Base-by-base conservation (phyloP, 805 yeast genomes). In the Ogataea paraovalis region DNA sequence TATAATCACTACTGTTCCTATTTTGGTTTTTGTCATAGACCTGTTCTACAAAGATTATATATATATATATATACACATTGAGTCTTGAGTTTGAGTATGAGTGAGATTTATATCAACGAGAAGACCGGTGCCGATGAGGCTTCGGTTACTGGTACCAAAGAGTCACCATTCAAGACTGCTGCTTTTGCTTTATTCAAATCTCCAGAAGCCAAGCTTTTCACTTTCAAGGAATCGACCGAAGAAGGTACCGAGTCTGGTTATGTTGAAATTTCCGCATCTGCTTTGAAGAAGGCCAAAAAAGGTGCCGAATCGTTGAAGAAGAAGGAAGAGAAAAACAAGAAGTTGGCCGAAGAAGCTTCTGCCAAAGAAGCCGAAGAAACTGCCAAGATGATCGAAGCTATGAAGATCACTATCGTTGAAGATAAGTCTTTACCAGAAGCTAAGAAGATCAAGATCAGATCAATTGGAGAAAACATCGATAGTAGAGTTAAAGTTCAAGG, bases 231-330 rank as follows among this genome's bases (percentile, higher is more conserved):
- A 56, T 44, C 46, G 12, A 71, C 71, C 36, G 88, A 79, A 52
- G 85, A 78, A 43, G 59, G 58, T n/a, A 52, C 42, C n/a, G 73
- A 71, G 54, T 30, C 76, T 37, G 82, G 69, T 27, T 92, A 78
- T 64, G 78, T 72, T 56, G 92, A 85, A 60, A 91, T 95, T 63
- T 75, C 90, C 16, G 89, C 96, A 4, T 83, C 95, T 45, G 97
- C 96, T 6, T 72, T 92, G 64, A 94, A 94, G 73, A 94, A 92
- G 72, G 97, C 98, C 59, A 88, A 87, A 69, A 94, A 94, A 68
- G 97, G 96, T 50, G 94, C 86, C 48, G 97, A 91, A 30, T 92
- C 96, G 4, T 73, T 94, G 54, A 88, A 80, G 70, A 92, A 91
- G 73, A 86, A 83, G 68, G 78, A 74, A 44, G 89, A 82, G 52